Evolutionary conservation across 768 basidiomycete species (phyloP).

Genomic region (Leucocoprinus birnbaumii): DNA sequence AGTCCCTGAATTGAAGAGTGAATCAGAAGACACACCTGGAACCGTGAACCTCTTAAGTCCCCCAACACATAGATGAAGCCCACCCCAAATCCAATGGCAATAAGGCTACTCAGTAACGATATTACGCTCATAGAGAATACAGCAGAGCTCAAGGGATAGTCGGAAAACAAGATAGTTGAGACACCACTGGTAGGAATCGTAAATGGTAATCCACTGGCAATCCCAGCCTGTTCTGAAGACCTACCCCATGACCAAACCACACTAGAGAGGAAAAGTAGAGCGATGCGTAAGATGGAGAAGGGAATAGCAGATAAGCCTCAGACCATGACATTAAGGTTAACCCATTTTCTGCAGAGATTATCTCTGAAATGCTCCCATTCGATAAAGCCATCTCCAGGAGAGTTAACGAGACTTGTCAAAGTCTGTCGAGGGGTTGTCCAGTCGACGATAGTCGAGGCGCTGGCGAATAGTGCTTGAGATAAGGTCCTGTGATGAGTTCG

Average conservation of each 20-base stretch:
- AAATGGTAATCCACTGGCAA: neutral
- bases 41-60: constrained; percentile 9
- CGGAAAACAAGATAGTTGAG: constrained; percentile 12
- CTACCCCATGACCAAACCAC: constrained; percentile 9
- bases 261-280: neutral
- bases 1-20: neutral
- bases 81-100: constrained; percentile 14
- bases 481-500: neutral
- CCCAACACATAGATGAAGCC: constrained; percentile 14
- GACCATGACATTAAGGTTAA: constrained; percentile 14
- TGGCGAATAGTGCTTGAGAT: neutral
- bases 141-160: constrained; percentile 2
- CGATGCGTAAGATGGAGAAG: neutral
- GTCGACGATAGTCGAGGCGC: neutral
- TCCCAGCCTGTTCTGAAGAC: neutral
- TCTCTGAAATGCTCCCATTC: constrained; percentile 13
- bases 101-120: constrained; percentile 13
- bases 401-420: neutral
- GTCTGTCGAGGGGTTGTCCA: constrained; percentile 6
- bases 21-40: constrained; percentile 5
- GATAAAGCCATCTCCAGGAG: constrained; percentile 3
- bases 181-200: constrained; percentile 2
- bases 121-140: constrained; percentile 10
- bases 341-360: constrained; percentile 10
- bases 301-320: neutral